These are phyloP conservation scores for Trypanosoma melophagium DNA, from an alignment of 208 protist genomes.

Conservation along the genomic window DNA sequence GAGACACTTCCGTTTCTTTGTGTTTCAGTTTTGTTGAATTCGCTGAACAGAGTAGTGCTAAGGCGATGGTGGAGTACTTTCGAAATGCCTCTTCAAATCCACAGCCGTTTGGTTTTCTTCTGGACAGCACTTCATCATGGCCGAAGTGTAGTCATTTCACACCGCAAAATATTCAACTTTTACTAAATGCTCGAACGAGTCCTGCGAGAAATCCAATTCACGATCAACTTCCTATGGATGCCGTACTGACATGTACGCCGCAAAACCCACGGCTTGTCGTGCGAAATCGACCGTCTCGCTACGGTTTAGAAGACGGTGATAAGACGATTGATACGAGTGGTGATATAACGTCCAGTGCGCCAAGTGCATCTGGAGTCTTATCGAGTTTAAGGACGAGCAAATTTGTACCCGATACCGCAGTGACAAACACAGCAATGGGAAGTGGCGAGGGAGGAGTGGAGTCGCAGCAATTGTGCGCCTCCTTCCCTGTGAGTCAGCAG, in stretches of 20 bases:
- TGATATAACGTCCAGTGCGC: neutral
- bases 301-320: slow-evolving; percentile 36
- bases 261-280: slow-evolving; percentile 21
- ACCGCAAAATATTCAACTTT: slow-evolving; percentile 38
- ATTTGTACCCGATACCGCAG: too few relatives aligned
- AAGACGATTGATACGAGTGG: slow-evolving; percentile 27
- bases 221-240: slow-evolving; percentile 66
- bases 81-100: slow-evolving; percentile 55
- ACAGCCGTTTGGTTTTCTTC: slow-evolving; percentile 61
- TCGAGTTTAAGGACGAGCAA: neutral
- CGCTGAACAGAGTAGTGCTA: slow-evolving; percentile 44
- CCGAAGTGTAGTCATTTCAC: slow-evolving; percentile 20
- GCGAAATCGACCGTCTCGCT: slow-evolving; percentile 35
- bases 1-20: slow-evolving; percentile 33
- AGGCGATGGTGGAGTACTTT: slow-evolving; percentile 85
- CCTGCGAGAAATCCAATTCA: slow-evolving; percentile 77
- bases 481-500: neutral
- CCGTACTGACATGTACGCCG: slow-evolving; percentile 29
- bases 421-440: too few relatives aligned
- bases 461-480: neutral
- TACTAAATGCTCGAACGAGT: slow-evolving; percentile 55
- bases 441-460: neutral
- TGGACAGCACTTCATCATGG: slow-evolving; percentile 19
- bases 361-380: neutral
- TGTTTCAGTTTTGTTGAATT: slow-evolving; percentile 86